Conservation (phyloP, 176 grass and related monocot species). For the Phoenix roebelenii region DNA sequence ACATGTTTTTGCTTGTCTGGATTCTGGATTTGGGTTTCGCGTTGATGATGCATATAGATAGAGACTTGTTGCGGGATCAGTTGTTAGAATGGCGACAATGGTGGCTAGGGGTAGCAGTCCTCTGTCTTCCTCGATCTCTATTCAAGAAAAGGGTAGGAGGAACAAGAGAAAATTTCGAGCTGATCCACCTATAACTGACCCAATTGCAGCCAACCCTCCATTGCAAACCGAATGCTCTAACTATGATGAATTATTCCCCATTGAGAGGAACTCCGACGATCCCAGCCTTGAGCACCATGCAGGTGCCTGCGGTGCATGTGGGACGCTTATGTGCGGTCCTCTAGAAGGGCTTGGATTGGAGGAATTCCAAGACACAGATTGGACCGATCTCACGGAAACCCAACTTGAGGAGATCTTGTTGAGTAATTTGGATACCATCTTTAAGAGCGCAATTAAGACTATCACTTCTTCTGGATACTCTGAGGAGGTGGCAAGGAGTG, state of each 20-base stretch:
- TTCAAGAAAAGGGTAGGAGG: slow-evolving; percentile 6
- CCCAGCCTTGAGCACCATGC: slow-evolving; percentile 8
- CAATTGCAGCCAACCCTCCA: neutral
- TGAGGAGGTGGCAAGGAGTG: slow-evolving; percentile 4
- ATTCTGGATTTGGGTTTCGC: too few species aligned
- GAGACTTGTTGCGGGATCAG: slow-evolving; percentile 6
- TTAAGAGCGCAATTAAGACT: slow-evolving; percentile 6
- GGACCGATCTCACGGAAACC: neutral
- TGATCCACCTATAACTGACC: neutral
- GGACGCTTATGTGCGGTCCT: neutral
- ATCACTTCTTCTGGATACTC: slow-evolving; percentile 15
- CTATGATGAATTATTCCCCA: neutral
- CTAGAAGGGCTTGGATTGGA: slow-evolving; percentile 7
- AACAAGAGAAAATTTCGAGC: slow-evolving; percentile 18
- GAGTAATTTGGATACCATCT: slow-evolving; percentile 11
- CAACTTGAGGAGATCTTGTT: slow-evolving; percentile 15
- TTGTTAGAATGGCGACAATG: slow-evolving; percentile 8
- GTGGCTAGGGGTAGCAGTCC: slow-evolving; percentile 1
- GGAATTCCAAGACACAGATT: slow-evolving; percentile 2
- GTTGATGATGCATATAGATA: neutral
- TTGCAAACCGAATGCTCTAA: neutral
- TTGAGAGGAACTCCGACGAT: neutral
- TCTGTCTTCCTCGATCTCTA: neutral
- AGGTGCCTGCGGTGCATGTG: neutral
- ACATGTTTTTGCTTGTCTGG: too few species aligned